These are phyloP conservation scores for Cornus suecica DNA, from an alignment of 148 eudicot species.

Conservation along the genomic window DNA sequence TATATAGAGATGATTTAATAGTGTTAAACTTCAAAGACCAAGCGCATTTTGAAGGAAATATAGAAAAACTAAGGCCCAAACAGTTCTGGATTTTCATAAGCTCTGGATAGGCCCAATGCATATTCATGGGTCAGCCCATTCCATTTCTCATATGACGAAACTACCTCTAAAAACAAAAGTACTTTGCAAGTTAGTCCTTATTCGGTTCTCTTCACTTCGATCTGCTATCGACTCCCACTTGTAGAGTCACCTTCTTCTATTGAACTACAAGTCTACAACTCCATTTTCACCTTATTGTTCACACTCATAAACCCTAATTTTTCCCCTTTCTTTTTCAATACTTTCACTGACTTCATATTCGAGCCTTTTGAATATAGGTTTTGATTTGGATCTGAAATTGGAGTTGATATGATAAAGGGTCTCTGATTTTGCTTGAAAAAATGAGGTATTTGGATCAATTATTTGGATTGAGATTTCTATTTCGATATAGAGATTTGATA, in stretches of 20 bases:
- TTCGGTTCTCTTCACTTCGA: too few species aligned
- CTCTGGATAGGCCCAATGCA: too few species aligned
- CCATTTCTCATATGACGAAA: too few species aligned
- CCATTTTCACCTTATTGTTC: neutral
- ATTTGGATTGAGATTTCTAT: neutral
- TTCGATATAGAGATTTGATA: conserved; percentile 13
- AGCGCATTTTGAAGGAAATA: too few species aligned
- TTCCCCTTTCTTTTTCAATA: neutral
- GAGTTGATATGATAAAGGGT: neutral
- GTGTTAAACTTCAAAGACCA: too few species aligned
- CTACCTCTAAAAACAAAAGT: too few species aligned
- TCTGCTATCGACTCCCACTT: too few species aligned
- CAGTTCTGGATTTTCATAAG: too few species aligned
- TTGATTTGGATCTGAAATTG: neutral
- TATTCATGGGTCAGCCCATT: too few species aligned
- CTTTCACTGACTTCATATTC: neutral
- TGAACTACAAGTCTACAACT: neutral
- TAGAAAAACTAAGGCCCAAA: too few species aligned
- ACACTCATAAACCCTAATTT: neutral
- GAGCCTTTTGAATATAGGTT: neutral
- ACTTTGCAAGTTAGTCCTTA: too few species aligned
- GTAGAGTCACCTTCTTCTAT: neutral
- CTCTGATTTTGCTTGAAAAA: neutral
- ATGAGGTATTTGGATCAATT: neutral
- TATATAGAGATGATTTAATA: too few species aligned